Conservation (phyloP, 1,284 basidiomycete species). For the Cutaneotrichosporon sp. region DNA sequence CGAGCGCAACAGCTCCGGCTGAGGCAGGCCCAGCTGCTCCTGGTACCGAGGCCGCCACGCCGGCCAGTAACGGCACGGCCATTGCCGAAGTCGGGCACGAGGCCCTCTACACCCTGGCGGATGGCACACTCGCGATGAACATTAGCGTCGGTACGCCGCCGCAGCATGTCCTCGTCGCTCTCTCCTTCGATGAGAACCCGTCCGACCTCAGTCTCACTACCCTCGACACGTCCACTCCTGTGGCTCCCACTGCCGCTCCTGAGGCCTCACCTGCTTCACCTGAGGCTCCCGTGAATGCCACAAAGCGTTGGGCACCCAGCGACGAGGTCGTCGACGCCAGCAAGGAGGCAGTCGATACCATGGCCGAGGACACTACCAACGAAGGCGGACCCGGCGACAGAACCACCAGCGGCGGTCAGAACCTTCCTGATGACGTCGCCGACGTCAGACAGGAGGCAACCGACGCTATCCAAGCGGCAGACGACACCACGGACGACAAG, state of each 20-base stretch:
- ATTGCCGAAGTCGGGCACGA: not conserved
- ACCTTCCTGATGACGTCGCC: no score
- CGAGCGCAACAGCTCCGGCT: not conserved
- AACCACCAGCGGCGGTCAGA: no score
- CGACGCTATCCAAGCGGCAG: not conserved
- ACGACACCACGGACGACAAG: no score
- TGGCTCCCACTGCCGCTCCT: not conserved
- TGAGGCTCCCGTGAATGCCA: not conserved
- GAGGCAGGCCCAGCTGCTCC: not conserved
- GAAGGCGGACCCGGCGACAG: not conserved
- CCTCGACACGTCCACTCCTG: not conserved
- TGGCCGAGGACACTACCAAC: not conserved
- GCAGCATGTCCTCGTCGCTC: not conserved
- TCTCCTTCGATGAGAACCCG: not conserved
- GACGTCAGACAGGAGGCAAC: not conserved
- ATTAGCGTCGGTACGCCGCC: slow-evolving; percentile 3
- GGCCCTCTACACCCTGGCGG: not conserved
- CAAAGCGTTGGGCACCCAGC: not conserved
- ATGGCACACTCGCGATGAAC: not conserved
- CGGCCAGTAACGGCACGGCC: not conserved
- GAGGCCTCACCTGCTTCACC: no score
- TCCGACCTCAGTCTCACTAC: not conserved
- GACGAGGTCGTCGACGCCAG: not conserved
- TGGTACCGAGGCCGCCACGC: not conserved
- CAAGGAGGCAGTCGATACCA: not conserved